Evolutionary conservation across 2,329 filamentous ascomycete genomes (phyloP), one percentile per base, ranked within the genome.

Genomic region (Trichocomaceae sp.): DNA sequence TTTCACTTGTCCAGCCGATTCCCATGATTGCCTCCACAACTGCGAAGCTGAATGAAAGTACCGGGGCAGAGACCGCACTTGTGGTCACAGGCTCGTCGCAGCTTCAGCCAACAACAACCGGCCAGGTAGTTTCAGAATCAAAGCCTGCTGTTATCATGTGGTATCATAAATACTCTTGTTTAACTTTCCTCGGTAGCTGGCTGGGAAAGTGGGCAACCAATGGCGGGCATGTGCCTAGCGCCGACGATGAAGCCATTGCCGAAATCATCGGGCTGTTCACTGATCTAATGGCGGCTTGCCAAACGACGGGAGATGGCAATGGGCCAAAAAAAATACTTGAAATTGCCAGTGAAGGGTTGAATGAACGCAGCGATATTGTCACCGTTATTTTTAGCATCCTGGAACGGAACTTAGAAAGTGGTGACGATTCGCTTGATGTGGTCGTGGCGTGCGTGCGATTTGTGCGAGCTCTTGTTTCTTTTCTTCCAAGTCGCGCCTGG

Each of bases 401-500:
- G 62, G 93, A 97, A 62, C 77, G 83, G 61, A 82, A 82, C 59
- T 64, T 75, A 56, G 77, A 75, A 57, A 70, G 64, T 57, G 70
- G 66, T 61, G 79, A 79, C 56, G 83, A 84, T 41, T 81, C 83
- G 10, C 72, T 85, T 42, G 81, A 84, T 35, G 77, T 95, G 26
- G 78, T 85, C 1, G 79, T 91, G 47, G 83, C 87, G 22, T 95
- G 90, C 66, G 73, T 91, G 20, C 85, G 90, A 52, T 96, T 97
- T 64, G 75, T 95, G 37, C 81, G 87, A 61, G 83, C 86, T 2
- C 75, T 95, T 17, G 71, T 93, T 23, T 78, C 80, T 9, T 62
- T 87, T n/a, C 83, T 86, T 50, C 92, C 93, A 0, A 87, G 87
- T 55, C 81, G 91, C 57, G 84, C 96, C 5, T 97, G 93, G 91